Conservation (phyloP, 2,329 filamentous ascomycete genomes). For the Dichotomopilus funicola region DNA sequence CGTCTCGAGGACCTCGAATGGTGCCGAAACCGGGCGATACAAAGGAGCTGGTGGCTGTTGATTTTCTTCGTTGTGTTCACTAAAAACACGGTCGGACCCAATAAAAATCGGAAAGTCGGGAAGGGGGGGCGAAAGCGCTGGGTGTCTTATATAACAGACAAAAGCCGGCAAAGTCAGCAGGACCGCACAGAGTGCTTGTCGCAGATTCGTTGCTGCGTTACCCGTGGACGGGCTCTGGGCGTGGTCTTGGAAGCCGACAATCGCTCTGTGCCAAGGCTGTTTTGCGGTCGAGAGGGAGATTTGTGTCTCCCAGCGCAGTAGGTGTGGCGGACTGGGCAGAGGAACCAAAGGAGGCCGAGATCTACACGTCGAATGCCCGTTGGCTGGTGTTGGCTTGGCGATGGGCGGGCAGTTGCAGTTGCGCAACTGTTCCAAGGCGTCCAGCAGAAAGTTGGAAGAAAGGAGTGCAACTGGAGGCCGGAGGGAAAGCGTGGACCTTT, state of each 20-base stretch:
- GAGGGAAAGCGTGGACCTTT: not conserved
- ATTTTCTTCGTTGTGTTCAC: not conserved
- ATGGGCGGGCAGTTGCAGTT: not conserved
- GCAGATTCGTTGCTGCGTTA: constrained; percentile 9
- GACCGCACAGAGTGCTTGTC: constrained; percentile 3
- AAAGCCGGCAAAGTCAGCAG: not conserved
- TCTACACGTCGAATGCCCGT: constrained; percentile 20
- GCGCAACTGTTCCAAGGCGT: too few species aligned
- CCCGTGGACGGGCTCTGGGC: constrained; percentile 2
- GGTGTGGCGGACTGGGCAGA: constrained; percentile 19
- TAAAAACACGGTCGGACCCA: not conserved
- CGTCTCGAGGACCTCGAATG: not conserved
- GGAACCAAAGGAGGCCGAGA: constrained; percentile 22
- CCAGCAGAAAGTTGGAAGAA: not conserved
- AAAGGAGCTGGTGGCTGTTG: not conserved
- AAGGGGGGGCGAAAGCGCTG: not conserved
- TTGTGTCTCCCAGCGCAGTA: constrained; percentile 22
- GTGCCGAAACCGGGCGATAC: not conserved
- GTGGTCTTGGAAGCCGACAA: constrained; percentile 14
- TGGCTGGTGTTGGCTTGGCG: constrained; percentile 20
- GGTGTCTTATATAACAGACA: not conserved
- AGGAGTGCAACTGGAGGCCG: constrained; percentile 1
- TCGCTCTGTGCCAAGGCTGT: constrained; percentile 22
- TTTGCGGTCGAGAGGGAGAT: constrained; percentile 18
- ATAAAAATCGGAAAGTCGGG: not conserved